These are phyloP conservation scores for Exophiala phaeomuriformis DNA, from an alignment of 2,329 filamentous ascomycete species.

Conservation along the genomic window DNA sequence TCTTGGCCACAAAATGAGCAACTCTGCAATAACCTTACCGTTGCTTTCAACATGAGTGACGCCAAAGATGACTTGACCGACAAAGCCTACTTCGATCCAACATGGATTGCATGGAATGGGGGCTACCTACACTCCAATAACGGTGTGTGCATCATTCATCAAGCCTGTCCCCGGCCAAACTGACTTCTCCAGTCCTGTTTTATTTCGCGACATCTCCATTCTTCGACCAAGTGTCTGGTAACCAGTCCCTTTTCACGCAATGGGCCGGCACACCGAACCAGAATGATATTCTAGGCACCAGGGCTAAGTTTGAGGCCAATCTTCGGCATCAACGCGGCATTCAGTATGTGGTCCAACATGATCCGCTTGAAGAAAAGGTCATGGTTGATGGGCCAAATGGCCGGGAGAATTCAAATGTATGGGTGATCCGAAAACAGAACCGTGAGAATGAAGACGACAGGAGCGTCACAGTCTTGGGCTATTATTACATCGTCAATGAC, in stretches of 20 bases:
- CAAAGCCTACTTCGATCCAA: constrained; percentile 22
- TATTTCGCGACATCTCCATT: constrained; percentile 59
- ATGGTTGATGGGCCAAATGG: constrained; percentile 35
- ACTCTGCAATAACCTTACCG: not conserved
- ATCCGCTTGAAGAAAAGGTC: constrained; percentile 46
- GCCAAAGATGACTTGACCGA: constrained; percentile 23
- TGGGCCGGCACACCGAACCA: constrained; percentile 42
- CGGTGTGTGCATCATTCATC: constrained; percentile 12
- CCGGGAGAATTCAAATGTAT: constrained; percentile 45
- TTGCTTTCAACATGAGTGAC: constrained; percentile 15
- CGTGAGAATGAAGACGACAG: constrained; percentile 38
- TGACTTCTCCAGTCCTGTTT: constrained; percentile 44
- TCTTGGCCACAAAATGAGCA: constrained; percentile 12
- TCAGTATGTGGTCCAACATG: constrained; percentile 54
- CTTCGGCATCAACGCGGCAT: constrained; percentile 50
- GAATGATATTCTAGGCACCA: constrained; percentile 47
- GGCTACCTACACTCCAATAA: constrained; percentile 27
- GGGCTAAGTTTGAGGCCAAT: constrained; percentile 49
- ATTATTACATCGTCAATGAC: constrained; percentile 56
- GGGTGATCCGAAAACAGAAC: constrained; percentile 55
- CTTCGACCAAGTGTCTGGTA: constrained; percentile 55
- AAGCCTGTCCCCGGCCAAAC: constrained; percentile 4
- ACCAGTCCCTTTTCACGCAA: constrained; percentile 50
- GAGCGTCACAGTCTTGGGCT: constrained; percentile 48
- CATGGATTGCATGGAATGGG: constrained; percentile 24